phyloP scores from a whole-genome alignment of 139 green algal species.

The Diplosphaera chodatii region DNA sequence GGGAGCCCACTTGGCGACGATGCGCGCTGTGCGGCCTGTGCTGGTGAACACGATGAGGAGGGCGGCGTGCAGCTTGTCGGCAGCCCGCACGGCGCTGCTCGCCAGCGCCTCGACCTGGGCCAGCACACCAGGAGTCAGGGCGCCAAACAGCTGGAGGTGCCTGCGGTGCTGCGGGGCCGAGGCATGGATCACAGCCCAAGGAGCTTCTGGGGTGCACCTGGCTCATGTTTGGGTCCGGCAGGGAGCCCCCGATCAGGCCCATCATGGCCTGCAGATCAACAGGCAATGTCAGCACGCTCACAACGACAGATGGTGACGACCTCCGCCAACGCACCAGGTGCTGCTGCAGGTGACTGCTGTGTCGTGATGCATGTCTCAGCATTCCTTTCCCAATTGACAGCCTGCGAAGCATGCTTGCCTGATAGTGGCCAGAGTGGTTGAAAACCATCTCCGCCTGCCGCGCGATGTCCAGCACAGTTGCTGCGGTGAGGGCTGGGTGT shows the following conservation, averaged over 20 bases:
- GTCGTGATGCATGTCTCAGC: no score
- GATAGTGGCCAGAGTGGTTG: conserved; percentile 46
- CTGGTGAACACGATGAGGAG: conserved; percentile 82
- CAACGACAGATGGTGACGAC: no score
- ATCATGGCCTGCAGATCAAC: background rate
- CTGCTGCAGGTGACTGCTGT: no score
- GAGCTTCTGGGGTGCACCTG: no score
- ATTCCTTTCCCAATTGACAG: background rate
- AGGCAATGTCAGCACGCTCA: no score
- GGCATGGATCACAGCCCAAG: no score
- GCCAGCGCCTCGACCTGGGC: conserved; percentile 71
- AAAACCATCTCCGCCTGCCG: conserved; percentile 55
- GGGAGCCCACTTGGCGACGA: conserved; percentile 72
- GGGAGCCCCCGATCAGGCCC: background rate
- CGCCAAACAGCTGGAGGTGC: no score
- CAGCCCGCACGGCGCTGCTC: conserved; percentile 69
- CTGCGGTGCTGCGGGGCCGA: no score
- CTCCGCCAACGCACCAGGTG: no score
- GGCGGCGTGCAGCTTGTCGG: conserved; percentile 71
- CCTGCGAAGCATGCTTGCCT: conserved; percentile 9
- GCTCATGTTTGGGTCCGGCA: background rate
- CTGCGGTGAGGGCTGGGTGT: conserved; percentile 54
- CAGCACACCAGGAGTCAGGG: no score
- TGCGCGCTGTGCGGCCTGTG: conserved; percentile 64
- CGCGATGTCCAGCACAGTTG: conserved; percentile 58